These are phyloP conservation scores for Cylindrotheca fusiformis DNA, from an alignment of 108 stramenopile species.

Conservation along the genomic window DNA sequence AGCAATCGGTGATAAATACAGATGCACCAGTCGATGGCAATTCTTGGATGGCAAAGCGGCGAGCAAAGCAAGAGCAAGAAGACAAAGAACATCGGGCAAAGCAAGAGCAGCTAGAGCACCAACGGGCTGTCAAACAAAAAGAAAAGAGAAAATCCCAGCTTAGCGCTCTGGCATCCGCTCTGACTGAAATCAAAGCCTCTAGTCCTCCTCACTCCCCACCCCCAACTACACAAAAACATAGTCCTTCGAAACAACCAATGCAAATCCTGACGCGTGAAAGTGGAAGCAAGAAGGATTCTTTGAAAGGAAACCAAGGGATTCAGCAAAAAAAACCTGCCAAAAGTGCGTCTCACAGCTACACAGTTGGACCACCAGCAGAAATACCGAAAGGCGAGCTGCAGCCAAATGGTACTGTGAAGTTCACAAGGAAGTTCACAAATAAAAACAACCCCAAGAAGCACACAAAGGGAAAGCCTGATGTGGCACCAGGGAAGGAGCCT, in stretches of 20 bases:
- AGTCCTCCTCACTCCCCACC: not conserved
- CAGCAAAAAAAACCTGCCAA: not conserved
- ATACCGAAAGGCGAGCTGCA: slow-evolving; percentile 23
- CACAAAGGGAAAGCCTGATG: not conserved
- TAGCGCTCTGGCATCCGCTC: slow-evolving; percentile 12
- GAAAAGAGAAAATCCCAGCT: slow-evolving; percentile 31
- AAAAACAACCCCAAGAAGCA: not conserved
- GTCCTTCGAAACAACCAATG: slow-evolving; percentile 1
- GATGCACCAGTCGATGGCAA: slow-evolving; percentile 26
- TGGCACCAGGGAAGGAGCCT: not conserved
- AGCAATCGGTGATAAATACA: slow-evolving; percentile 10
- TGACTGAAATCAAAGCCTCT: slow-evolving; percentile 16
- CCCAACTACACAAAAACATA: not conserved
- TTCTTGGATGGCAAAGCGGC: slow-evolving; percentile 43
- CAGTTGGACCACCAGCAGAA: slow-evolving; percentile 13
- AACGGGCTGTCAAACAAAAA: slow-evolving; percentile 13
- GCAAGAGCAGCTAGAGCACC: slow-evolving; percentile 15
- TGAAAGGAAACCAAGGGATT: not conserved
- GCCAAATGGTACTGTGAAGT: slow-evolving; percentile 21
- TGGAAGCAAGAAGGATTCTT: not conserved
- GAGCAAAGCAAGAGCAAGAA: slow-evolving; percentile 38
- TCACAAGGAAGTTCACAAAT: not conserved
- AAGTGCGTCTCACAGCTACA: slow-evolving; percentile 9
- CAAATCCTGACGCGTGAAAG: slow-evolving; percentile 24
- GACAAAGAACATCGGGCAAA: slow-evolving; percentile 13